Evolutionary conservation across 2,329 filamentous ascomycete species (phyloP).

Genomic region (Lachnellula suecica): DNA sequence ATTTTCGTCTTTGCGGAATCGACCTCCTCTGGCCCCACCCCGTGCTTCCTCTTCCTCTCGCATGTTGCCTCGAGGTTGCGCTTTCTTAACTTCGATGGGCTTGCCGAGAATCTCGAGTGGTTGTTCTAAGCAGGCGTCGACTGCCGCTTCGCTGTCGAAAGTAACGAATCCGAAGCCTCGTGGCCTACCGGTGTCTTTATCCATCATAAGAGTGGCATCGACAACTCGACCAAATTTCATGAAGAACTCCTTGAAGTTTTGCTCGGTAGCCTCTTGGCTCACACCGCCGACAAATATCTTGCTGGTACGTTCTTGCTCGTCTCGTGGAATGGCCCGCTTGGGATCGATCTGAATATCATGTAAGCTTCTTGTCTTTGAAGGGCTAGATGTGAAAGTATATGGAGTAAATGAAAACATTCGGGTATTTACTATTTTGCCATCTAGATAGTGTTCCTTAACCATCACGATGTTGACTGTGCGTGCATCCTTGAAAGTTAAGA

Average conservation of each 20-base stretch:
- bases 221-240: constrained; percentile 94
- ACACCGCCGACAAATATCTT: constrained; percentile 99
- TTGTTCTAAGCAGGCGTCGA: constrained; percentile 83
- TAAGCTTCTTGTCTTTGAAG: constrained; percentile 24
- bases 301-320: constrained; percentile 96
- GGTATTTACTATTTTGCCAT: constrained; percentile 89
- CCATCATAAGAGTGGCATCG: constrained; percentile 99
- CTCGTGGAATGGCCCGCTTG: constrained; percentile 93
- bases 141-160: constrained; percentile 92
- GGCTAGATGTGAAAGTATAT: constrained; percentile 11
- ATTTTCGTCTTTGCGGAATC: constrained; percentile 56
- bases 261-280: constrained; percentile 93
- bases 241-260: constrained; percentile 96
- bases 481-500: constrained; percentile 95
- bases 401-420: constrained; percentile 15
- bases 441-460: constrained; percentile 98
- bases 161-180: constrained; percentile 98
- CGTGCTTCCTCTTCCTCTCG: constrained; percentile 82
- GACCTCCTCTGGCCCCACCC: constrained; percentile 49
- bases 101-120: constrained; percentile 93
- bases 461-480: constrained; percentile 99
- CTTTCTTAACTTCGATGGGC: constrained; percentile 97
- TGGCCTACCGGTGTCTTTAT: constrained; percentile 97
- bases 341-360: constrained; percentile 71
- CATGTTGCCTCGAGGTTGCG: constrained; percentile 91